These are phyloP conservation scores for Annulohypoxylon nitens DNA, from an alignment of 495 filamentous ascomycete species.

Conservation along the genomic window DNA sequence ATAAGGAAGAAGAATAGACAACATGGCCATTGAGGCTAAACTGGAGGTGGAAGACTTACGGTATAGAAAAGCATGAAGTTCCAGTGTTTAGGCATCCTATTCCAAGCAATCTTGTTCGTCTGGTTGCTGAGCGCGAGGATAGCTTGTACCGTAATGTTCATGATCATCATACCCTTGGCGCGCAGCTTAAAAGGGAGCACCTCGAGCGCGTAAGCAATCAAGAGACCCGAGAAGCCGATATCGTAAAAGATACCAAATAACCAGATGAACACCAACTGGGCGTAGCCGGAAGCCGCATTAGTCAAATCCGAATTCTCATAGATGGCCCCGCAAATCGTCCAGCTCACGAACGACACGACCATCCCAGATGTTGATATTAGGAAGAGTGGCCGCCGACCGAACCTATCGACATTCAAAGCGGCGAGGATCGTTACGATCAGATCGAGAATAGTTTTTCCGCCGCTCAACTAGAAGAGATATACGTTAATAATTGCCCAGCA, in stretches of 20 bases:
- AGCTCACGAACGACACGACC: constrained; percentile 65
- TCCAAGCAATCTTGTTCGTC: constrained; percentile 73
- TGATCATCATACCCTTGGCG: constrained; percentile 77
- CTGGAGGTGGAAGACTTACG: constrained; percentile 40
- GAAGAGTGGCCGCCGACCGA: constrained; percentile 71
- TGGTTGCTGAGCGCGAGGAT: constrained; percentile 71
- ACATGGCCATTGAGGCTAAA: neutral
- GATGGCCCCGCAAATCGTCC: constrained; percentile 68
- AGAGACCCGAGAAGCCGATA: constrained; percentile 71
- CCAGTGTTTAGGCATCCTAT: constrained; percentile 67
- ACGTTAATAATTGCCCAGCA: neutral
- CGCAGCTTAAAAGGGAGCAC: constrained; percentile 76
- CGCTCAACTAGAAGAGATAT: constrained; percentile 54
- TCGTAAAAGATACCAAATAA: constrained; percentile 72
- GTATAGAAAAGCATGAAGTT: constrained; percentile 75
- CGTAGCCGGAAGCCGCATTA: constrained; percentile 60
- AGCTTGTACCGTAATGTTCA: constrained; percentile 71
- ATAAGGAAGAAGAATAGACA: neutral
- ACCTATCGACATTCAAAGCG: constrained; percentile 67
- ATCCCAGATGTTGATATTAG: constrained; percentile 65
- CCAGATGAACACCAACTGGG: constrained; percentile 71
- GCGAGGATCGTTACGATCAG: constrained; percentile 67
- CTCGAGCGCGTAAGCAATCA: constrained; percentile 75
- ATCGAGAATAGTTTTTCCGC: constrained; percentile 66
- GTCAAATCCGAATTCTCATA: constrained; percentile 60